A percentile compares a stretch with the other conserved stretches of the same genome.
These are phyloP conservation scores for Tuber melanosporum DNA, from an alignment of 495 filamentous ascomycete genomes.

Conservation along the genomic window DNA sequence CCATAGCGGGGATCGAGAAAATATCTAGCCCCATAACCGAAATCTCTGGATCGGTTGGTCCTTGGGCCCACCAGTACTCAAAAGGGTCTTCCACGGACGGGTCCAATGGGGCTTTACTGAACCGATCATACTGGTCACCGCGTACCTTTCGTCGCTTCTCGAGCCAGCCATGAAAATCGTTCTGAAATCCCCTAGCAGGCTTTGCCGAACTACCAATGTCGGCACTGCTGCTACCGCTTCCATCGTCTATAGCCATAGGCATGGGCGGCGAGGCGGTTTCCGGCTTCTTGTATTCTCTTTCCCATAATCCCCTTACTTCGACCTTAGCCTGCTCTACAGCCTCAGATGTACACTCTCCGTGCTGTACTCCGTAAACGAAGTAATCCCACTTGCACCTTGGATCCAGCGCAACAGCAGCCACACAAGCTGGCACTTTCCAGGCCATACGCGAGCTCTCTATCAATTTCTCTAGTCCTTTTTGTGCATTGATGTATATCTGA, in stretches of 20 bases:
- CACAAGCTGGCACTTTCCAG: neutral
- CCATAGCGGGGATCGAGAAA: neutral
- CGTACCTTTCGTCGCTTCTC: neutral
- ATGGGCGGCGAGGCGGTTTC: neutral
- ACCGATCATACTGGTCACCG: neutral
- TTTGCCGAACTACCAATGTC: neutral
- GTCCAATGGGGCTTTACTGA: neutral
- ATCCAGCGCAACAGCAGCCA: neutral
- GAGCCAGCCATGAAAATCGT: neutral
- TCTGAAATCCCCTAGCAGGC: neutral
- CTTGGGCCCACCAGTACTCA: neutral
- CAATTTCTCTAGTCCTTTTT: neutral
- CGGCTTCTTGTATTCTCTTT: neutral
- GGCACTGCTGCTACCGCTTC: neutral
- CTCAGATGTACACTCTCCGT: neutral
- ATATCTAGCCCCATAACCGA: neutral
- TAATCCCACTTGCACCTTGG: neutral
- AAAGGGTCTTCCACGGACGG: neutral
- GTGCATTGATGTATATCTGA: neutral
- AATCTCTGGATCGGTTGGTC: neutral
- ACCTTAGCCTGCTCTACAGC: neutral
- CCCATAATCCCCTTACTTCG: neutral
- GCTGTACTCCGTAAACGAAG: neutral
- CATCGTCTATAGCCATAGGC: neutral
- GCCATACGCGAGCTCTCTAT: neutral